These are phyloP conservation scores for Neurospora cerealis DNA, from an alignment of 495 filamentous ascomycete genomes.

Conservation along the genomic window DNA sequence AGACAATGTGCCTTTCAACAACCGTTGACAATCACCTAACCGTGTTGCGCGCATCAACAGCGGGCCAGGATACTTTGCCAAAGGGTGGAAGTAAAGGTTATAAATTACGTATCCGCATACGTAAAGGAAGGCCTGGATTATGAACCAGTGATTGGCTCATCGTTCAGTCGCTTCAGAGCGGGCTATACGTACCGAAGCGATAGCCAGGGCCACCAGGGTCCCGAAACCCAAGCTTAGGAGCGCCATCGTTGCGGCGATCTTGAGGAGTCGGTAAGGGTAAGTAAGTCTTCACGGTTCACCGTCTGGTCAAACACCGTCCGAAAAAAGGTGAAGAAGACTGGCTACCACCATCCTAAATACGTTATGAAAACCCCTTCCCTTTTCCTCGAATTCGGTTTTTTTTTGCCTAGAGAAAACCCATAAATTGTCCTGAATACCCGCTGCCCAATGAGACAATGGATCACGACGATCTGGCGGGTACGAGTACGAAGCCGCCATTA, in stretches of 20 bases:
- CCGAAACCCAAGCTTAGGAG: neutral
- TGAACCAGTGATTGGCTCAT: neutral
- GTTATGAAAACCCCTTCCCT: neutral
- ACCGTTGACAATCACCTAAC: conserved; percentile 20
- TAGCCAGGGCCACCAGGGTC: conserved; percentile 1
- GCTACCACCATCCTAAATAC: neutral
- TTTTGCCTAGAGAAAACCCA: neutral
- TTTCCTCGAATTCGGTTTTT: conserved; percentile 1
- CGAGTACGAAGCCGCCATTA: conserved; percentile 7
- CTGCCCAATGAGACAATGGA: neutral
- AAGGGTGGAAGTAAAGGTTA: conserved; percentile 41
- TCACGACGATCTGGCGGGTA: conserved; percentile 1
- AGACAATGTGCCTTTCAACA: conserved; percentile 26
- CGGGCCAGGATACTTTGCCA: conserved; percentile 41
- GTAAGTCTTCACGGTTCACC: neutral
- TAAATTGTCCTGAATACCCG: neutral
- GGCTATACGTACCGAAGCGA: neutral
- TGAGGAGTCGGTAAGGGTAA: neutral
- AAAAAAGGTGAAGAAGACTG: neutral
- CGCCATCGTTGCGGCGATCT: conserved; percentile 4
- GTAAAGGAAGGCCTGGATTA: conserved; percentile 1
- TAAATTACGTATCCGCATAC: conserved; percentile 22
- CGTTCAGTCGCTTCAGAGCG: neutral
- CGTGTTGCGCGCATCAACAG: conserved; percentile 28
- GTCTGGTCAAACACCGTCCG: neutral